Conservation (phyloP, 257 asterid species). For the Lithospermum erythrorhizon region DNA sequence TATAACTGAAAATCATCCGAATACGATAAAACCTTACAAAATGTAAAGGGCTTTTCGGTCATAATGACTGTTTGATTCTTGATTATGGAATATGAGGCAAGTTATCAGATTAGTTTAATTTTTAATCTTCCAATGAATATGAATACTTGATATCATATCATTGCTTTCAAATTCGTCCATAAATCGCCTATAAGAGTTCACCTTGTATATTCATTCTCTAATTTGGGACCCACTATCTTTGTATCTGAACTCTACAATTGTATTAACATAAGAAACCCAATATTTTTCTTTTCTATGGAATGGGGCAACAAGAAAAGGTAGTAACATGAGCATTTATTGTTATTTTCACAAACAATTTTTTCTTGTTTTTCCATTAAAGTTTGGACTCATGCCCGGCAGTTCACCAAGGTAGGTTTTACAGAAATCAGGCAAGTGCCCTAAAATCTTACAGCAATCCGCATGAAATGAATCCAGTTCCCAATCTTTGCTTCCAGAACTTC, state of each 20-base stretch:
- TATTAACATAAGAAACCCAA: too few relatives aligned
- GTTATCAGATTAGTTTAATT: too few relatives aligned
- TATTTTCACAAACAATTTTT: not conserved
- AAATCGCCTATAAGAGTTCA: not conserved
- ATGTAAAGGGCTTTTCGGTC: not conserved
- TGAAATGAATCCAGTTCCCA: constrained; percentile 98
- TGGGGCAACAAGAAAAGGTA: not conserved
- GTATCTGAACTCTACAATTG: not conserved
- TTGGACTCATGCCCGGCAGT: not conserved
- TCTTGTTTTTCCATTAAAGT: not conserved
- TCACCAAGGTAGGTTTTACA: constrained; percentile 1
- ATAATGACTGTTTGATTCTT: not conserved
- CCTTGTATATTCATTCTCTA: too few relatives aligned
- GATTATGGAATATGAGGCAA: not conserved
- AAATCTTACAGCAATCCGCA: constrained; percentile 89
- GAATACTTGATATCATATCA: not conserved
- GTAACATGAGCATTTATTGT: too few relatives aligned
- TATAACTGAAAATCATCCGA: not conserved
- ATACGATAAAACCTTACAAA: not conserved
- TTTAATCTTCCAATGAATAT: not conserved
- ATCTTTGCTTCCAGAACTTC: constrained; percentile 97
- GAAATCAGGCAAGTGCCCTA: not conserved
- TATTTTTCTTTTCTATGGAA: not conserved
- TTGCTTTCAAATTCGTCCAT: not conserved
- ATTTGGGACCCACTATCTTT: not conserved